These are phyloP conservation scores for Lactarius tabidus DNA, from an alignment of 768 basidiomycete species.

Conservation along the genomic window DNA sequence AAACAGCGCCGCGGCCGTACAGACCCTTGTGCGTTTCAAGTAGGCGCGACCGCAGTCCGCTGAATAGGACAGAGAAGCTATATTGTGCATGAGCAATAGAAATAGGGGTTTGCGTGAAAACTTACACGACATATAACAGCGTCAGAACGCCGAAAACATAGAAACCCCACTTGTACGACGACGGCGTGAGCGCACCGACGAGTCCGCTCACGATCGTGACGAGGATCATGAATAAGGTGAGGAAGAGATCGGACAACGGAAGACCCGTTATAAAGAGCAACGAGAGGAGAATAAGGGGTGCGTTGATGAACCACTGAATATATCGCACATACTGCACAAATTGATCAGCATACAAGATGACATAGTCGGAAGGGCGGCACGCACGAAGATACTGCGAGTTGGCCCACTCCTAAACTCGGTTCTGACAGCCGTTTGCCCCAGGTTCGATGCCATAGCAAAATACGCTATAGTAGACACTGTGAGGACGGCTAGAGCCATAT, in stretches of 20 bases:
- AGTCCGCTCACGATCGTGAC: constrained; percentile 45
- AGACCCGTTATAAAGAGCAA: constrained; percentile 46
- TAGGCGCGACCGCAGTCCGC: not conserved
- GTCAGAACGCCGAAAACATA: constrained; percentile 45
- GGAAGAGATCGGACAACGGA: constrained; percentile 46
- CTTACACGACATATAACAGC: constrained; percentile 48
- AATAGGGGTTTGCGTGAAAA: constrained; percentile 16
- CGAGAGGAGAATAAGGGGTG: constrained; percentile 46
- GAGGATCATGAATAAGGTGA: constrained; percentile 43
- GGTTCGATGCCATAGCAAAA: constrained; percentile 55
- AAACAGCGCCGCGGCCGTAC: not conserved
- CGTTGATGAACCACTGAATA: constrained; percentile 55
- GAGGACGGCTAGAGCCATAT: constrained; percentile 44
- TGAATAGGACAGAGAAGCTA: not conserved
- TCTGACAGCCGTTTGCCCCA: constrained; percentile 44
- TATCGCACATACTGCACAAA: constrained; percentile 44
- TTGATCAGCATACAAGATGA: not conserved
- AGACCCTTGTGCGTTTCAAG: not conserved
- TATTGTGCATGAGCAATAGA: constrained; percentile 3
- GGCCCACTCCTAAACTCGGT: constrained; percentile 38
- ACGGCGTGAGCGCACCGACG: constrained; percentile 47
- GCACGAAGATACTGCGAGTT: constrained; percentile 43
- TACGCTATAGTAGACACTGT: constrained; percentile 45
- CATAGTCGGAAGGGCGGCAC: not conserved
- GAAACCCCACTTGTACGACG: constrained; percentile 53